Evolutionary conservation across 352 stramenopile genomes (phyloP), one percentile per base, ranked within the genome.

Genomic region (Pythium pectinolyticum): DNA sequence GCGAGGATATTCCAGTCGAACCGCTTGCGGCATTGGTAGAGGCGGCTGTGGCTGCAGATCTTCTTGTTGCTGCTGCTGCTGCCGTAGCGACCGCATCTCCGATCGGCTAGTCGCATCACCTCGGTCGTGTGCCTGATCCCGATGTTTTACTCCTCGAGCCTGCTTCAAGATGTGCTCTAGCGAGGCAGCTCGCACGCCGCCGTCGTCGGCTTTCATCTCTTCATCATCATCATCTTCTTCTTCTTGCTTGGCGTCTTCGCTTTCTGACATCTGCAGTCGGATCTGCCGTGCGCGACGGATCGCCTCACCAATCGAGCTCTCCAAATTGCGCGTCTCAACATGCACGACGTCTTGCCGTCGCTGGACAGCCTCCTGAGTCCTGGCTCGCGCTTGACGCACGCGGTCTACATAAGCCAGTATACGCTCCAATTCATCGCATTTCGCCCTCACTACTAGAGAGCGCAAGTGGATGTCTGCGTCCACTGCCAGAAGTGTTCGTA

Each of bases 391-490:
- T 32, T 9, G 9, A n/a, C 25, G 19, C 2, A 40, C 48, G n/a
- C 41, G 61, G 25, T 67, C 58, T 0, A 84, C 40, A 31, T 55
- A 74, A 8, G 25, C 31, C 17, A 85, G 54, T 28, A 78, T 35
- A 20, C 28, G 54, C 53, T 78, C 46, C 12, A 88, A 53, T 39
- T 75, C 62, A 20, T 75, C 63, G 59, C 79, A 84, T 58, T 82
- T 73, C 10, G 58, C 45, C 30, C 70, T 66, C 31, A 80, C 22
- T 12, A 72, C 34, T 15, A 67, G 39, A 0, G 31, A 60, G 32
- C 80, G 76, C n/a, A 86, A 65, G 11, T 57, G 59, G 24, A 69
- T 70, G 52, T 88, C 80, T n/a, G 68, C 43, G 25, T 78, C 70
- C n/a, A 72, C 11, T 20, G 64, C 52, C 31, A 62, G 24, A 20